Base-by-base conservation (phyloP, 2,329 filamentous ascomycete species). In the Cladosporium sp. region DNA sequence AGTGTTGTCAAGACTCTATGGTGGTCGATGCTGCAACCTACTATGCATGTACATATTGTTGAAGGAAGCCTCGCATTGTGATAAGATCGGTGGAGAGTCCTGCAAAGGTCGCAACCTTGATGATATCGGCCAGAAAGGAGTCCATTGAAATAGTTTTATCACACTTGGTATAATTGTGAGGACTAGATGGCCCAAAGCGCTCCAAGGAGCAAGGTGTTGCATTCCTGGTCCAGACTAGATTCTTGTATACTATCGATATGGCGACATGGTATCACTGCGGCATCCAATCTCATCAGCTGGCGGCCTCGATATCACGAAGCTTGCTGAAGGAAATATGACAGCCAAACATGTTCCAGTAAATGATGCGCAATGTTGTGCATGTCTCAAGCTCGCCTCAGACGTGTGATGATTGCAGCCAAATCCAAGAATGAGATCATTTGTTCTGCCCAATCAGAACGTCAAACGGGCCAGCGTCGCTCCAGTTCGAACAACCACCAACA, bases 361-460 rank as follows among this genome's bases (percentile, higher is more conserved):
- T 11, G 3, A 46, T 23, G 40, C 8, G 21, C 0, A n/a, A 46
- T 44, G n/a, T 21, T 46, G 10, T 46, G 40, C n/a, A 46, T n/a
- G 40, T 46, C 40, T 46, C 8, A 23, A 21, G n/a, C 37, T 33
- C 31, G 11, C 2, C 2, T 44, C n/a, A 21, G 10, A 46, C n/a
- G 21, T 21, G 7, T 46, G 40, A 23, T 46, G 40, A 23, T 46
- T 12, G n/a, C 40, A 23, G 40, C 40, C 40, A 46, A 46, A 46
- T 46, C 10, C 40, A 46, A 46, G n/a, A 28, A 31, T 44, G 23
- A 63, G 28, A 50, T 63, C 61, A 55, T 40, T 5, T 33, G 29
- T 33, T 40, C 44, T 40, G 35, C 61, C 61, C 61, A 63, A 63
- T 63, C 50, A 46, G 52, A 55, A 55, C 52, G 28, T 53, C 28